A percentile compares a stretch with the other conserved stretches of the same genome.
These are phyloP conservation scores for Pulicaria dysenterica DNA, from an alignment of 129 eudicot species.

Conservation along the genomic window DNA sequence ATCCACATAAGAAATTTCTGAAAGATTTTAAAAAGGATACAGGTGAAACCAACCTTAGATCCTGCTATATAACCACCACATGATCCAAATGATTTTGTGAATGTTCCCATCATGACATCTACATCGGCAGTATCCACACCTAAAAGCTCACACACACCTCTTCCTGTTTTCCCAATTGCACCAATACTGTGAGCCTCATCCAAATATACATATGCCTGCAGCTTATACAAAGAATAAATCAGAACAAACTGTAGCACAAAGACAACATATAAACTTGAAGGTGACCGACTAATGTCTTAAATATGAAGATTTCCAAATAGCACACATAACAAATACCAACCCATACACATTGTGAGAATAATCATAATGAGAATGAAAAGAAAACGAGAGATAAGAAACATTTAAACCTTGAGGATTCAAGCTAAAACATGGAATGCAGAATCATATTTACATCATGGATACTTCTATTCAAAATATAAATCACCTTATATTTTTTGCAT, in stretches of 20 bases:
- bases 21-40: neutral
- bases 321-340: neutral
- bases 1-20: neutral
- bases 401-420: no score
- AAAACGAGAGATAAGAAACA: neutral
- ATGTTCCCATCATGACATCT: slow-evolving; percentile 96
- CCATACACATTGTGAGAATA: neutral
- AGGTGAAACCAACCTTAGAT: slow-evolving; percentile 42
- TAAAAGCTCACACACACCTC: slow-evolving; percentile 90
- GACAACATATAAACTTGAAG: neutral
- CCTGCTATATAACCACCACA: slow-evolving; percentile 98
- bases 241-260: neutral
- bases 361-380: neutral
- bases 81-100: slow-evolving; percentile 90
- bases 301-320: neutral
- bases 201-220: slow-evolving; percentile 84
- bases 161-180: slow-evolving; percentile 85
- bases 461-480: neutral
- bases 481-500: slow-evolving; percentile 86
- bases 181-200: slow-evolving; percentile 99
- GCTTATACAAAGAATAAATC: slow-evolving; percentile 1
- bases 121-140: slow-evolving; percentile 90
- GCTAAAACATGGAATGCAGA: no score
- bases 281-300: neutral
- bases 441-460: neutral